These are phyloP conservation scores for Omphalea diandra DNA, from an alignment of 441 rosid species.

Conservation along the genomic window DNA sequence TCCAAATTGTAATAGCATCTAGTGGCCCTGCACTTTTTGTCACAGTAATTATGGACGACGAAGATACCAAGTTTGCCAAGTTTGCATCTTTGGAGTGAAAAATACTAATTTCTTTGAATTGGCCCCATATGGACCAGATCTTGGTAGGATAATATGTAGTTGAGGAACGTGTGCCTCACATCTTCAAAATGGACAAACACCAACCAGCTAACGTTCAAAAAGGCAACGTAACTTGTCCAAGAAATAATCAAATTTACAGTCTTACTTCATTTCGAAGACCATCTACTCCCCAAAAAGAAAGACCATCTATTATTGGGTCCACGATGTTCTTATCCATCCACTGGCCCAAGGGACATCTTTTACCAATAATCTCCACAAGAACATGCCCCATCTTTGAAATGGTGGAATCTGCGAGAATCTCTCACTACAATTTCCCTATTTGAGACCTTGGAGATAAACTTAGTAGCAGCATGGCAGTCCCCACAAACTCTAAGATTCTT, in stretches of 20 bases:
- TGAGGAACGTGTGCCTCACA: neutral
- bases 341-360: constrained; percentile 8
- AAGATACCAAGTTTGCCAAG: constrained; percentile 4
- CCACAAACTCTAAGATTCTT: constrained; percentile 74
- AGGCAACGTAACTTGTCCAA: neutral
- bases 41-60: neutral
- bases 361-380: constrained; percentile 75
- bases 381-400: constrained; percentile 57
- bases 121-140: constrained; percentile 7
- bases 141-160: neutral
- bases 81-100: neutral
- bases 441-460: constrained; percentile 61
- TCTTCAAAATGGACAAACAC: neutral
- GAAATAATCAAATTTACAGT: neutral
- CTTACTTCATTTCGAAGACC: too few relatives aligned
- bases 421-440: constrained; percentile 53
- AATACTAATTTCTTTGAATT: neutral
- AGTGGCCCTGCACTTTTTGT: neutral
- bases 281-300: too few relatives aligned
- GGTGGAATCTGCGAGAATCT: constrained; percentile 84
- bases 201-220: constrained; percentile 12
- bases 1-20: neutral
- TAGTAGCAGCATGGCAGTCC: constrained; percentile 68
- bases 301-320: too few relatives aligned
- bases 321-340: too few relatives aligned